phyloP scores from a whole-genome alignment of 1,284 basidiomycete species.

The Ustilago trichophora region DNA sequence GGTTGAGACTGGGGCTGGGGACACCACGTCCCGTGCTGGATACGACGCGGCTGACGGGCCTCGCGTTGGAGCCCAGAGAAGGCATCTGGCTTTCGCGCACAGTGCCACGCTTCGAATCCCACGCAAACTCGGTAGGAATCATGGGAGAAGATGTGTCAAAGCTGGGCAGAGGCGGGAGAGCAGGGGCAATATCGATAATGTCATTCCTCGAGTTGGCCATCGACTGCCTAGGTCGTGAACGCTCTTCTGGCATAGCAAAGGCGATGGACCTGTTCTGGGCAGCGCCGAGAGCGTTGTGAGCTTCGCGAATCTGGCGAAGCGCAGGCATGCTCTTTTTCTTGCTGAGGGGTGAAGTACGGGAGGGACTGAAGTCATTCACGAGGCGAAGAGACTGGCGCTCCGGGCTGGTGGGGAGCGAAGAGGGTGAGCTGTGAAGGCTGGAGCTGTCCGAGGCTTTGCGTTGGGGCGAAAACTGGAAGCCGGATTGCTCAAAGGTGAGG shows the following conservation, averaged over 20 bases:
- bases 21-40: conserved; percentile 49
- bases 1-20: conserved; percentile 33
- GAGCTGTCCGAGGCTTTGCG: conserved; percentile 23
- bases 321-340: conserved; percentile 46
- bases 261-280: conserved; percentile 13
- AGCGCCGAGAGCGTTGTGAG: conserved; percentile 6
- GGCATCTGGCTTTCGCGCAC: conserved; percentile 29
- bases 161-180: conserved; percentile 39
- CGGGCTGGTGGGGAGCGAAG: conserved; percentile 35
- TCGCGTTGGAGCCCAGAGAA: conserved; percentile 7
- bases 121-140: conserved; percentile 36
- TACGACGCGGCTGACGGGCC: conserved; percentile 36
- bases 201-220: conserved; percentile 4
- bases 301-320: conserved; percentile 41
- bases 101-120: conserved; percentile 23
- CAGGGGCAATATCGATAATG: conserved; percentile 20
- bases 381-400: conserved; percentile 16
- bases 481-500: conserved; percentile 47
- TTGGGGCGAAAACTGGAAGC: conserved; percentile 27
- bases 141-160: conserved; percentile 44
- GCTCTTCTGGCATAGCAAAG: conserved; percentile 19
- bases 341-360: conserved; percentile 11
- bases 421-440: conserved; percentile 16
- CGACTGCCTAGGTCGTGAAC: conserved; percentile 8
- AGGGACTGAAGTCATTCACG: conserved; percentile 11